Percentiles rank a stretch among this genome's conserved stretches.
These are phyloP conservation scores for Leucoagaricus sp. DNA, from an alignment of 1,284 basidiomycete genomes.

Conservation along the genomic window DNA sequence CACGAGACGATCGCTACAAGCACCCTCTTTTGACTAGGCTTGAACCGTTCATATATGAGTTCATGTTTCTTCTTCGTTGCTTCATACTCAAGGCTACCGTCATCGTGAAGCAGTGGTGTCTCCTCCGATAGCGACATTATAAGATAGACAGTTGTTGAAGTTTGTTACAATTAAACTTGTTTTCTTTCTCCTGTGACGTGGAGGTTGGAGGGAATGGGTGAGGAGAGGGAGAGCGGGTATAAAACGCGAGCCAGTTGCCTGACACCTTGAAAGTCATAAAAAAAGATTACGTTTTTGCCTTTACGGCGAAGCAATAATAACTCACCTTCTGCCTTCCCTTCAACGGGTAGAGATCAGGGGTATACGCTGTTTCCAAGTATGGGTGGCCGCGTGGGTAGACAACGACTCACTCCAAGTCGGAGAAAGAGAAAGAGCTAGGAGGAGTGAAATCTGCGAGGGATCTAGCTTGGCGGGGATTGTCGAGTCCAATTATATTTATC, in stretches of 20 bases:
- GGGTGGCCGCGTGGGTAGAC: background rate
- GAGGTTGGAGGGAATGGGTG: background rate
- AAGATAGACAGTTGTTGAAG: background rate
- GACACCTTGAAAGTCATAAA: background rate
- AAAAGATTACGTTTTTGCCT: background rate
- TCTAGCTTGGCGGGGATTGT: background rate
- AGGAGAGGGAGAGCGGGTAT: background rate
- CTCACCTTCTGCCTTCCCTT: background rate
- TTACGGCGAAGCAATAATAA: conserved; percentile 3
- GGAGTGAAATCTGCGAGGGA: background rate
- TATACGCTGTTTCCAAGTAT: background rate
- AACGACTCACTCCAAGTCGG: background rate
- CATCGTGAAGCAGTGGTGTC: conserved; percentile 15
- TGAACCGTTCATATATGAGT: conserved; percentile 53
- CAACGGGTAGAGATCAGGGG: background rate
- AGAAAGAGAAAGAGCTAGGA: background rate
- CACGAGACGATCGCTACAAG: conserved; percentile 56
- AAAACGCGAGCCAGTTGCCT: background rate
- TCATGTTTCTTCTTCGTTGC: conserved; percentile 1
- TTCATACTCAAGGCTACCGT: background rate
- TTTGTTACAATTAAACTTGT: background rate
- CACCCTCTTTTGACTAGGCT: conserved; percentile 39
- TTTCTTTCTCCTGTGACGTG: too few species aligned
- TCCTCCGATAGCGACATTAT: conserved; percentile 10
- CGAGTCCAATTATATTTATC: background rate